Evolutionary conservation across 192 early-diverging fungal species (phyloP), one percentile per base, ranked within the genome.

Genomic region (Backusella sp.): DNA sequence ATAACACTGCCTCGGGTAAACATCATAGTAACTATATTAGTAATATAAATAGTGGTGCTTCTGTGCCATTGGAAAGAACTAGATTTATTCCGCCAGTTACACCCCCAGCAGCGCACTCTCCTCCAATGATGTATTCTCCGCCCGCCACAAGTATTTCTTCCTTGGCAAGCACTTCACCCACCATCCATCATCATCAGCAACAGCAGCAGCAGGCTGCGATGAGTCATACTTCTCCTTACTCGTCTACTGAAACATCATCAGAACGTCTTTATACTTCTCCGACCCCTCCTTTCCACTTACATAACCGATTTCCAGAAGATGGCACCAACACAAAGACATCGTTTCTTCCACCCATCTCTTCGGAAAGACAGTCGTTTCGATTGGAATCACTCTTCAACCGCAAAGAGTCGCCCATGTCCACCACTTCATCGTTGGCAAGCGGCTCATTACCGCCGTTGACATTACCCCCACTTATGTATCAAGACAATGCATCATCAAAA

Each of bases 361-460:
- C 53, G n/a, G 72, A 62, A 36, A 8, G 72, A 39, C 53, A 73
- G 66, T 66, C 56, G 26, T 65, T 42, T 26, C 23, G 19, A 28
- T 30, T 74, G 15, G 73, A 74, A 74, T 74, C 73, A 2, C 42
- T 74, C 9, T 74, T 74, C 23, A 37, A 30, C 26, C 73, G 73
- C 6, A 35, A 65, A 21, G 56, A 59, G 1, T 70, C 69, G 6
- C 37, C 21, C 26, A 28, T 26, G 23, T 70, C 69, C 23, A 46
- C 68, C 12, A 14, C 36, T 1, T 42, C 69, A 39, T 70, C 69
- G 14, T 44, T 26, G 15, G 15, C 67, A 21, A 68, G 34, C 21
- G 36, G 67, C 4, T 7, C 69, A n/a, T 28, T 62, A 28, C 56
- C 56, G 14, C 56, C 56, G 11, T 14, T 62, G 56, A 66, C 73